Evolutionary conservation across 2,329 filamentous ascomycete species (phyloP), one percentile per base, ranked within the genome.

Genomic region (Fusarium sp.): DNA sequence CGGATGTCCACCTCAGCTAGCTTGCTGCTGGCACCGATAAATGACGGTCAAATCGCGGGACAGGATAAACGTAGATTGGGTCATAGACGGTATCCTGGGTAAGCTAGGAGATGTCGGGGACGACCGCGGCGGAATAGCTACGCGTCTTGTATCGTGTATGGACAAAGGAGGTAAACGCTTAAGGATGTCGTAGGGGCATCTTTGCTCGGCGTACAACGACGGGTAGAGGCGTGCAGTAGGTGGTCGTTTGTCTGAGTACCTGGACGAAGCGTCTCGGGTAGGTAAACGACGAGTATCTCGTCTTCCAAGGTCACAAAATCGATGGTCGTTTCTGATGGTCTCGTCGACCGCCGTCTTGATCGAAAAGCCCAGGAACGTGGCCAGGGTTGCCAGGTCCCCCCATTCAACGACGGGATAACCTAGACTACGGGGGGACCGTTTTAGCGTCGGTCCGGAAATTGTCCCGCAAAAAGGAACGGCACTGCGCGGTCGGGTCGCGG

Each of bases 371-470:
- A 54, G 52, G 60, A 70, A 74, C 69, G 73, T 76, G 74, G 70
- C 71, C 74, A 76, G 67, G 73, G 66, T 73, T 73, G 66, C 72
- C 64, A 75, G 56, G 69, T 74, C 35, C 47, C 69, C 74, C 67
- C 66, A 74, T 73, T 68, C 65, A 31, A 63, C 58, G 60, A 59
- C 29, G 16, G 33, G 33, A 56, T 42, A 57, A 20, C 47, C 25
- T 45, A 45, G 16, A 18, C 33, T 27, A 27, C 16, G 45, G 69
- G 71, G 65, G 60, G 42, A 40, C 54, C 60, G 52, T 74, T 70
- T 73, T 74, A 74, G 74, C 71, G 73, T 79, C 80, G 81, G 81
- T 78, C 79, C 79, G 81, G 80, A 80, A 80, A 80, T 82, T 82
- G 80, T 80, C 78, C 82, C 81, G 79, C 77, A 65, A 65, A 68